Conservation (phyloP, 2,329 filamentous ascomycete species). For the Penicillium verrucosum region DNA sequence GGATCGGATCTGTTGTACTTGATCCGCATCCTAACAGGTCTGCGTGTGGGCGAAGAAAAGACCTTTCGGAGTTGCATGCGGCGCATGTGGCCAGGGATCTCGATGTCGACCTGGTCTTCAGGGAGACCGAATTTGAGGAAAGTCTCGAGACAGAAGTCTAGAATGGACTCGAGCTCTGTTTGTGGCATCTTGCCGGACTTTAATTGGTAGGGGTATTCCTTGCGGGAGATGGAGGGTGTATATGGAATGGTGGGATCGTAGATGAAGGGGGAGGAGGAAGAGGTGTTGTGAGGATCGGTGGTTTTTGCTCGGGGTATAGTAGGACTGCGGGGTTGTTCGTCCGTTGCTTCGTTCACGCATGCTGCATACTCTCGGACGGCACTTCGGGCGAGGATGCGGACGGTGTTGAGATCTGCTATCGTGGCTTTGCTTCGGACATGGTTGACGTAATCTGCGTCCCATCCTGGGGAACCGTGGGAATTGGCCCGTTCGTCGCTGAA, state of each 20-base stretch:
- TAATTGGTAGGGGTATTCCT: slow-evolving; percentile 4
- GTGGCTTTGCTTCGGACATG: slow-evolving; percentile 29
- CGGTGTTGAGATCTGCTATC: slow-evolving; percentile 34
- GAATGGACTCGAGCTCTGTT: slow-evolving; percentile 19
- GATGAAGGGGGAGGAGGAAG: background rate
- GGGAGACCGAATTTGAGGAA: slow-evolving; percentile 30
- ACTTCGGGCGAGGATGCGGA: slow-evolving; percentile 37
- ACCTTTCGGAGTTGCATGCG: slow-evolving; percentile 20
- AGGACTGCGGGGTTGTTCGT: background rate
- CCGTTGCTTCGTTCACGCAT: background rate
- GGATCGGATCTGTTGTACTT: slow-evolving; percentile 12
- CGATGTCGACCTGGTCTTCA: slow-evolving; percentile 32
- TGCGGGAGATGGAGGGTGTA: slow-evolving; percentile 7
- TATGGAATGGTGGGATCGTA: slow-evolving; percentile 5
- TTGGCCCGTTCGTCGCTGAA: slow-evolving; percentile 21
- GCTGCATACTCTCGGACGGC: slow-evolving; percentile 31
- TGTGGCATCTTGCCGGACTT: slow-evolving; percentile 15
- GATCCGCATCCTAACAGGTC: slow-evolving; percentile 3
- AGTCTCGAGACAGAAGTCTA: slow-evolving; percentile 35
- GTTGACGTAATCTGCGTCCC: slow-evolving; percentile 25
- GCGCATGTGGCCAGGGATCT: slow-evolving; percentile 32
- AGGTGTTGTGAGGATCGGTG: background rate
- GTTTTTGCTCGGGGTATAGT: background rate
- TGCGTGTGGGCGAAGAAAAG: slow-evolving; percentile 6
- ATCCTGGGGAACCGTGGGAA: slow-evolving; percentile 24